Evolutionary conservation across 1,284 basidiomycete species (phyloP).

Genomic region (Ceratorhiza oryzae-sativae): DNA sequence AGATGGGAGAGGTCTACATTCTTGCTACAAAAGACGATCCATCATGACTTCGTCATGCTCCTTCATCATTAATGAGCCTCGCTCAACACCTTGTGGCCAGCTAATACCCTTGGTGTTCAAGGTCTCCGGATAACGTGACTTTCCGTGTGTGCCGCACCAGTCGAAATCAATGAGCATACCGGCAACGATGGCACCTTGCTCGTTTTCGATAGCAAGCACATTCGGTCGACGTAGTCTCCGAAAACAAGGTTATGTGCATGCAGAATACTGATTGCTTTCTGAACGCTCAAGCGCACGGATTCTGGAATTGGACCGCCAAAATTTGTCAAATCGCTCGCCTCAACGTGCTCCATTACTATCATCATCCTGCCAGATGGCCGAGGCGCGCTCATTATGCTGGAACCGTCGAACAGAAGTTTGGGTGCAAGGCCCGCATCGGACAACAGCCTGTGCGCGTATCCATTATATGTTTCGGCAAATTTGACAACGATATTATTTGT

Average conservation of each 20-base stretch:
- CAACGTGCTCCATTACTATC: slow-evolving; percentile 36
- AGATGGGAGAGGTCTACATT: too few relatives aligned
- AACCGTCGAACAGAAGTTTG: slow-evolving; percentile 31
- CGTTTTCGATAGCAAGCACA: slow-evolving; percentile 7
- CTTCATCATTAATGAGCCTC: slow-evolving; percentile 4
- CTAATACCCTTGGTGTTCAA: slow-evolving; percentile 8
- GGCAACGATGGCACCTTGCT: background rate
- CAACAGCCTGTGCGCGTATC: slow-evolving; percentile 36
- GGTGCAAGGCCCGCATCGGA: slow-evolving; percentile 40
- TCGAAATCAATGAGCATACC: slow-evolving; percentile 37
- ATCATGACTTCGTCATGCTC: slow-evolving; percentile 24
- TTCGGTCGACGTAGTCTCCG: slow-evolving; percentile 36
- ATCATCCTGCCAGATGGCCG: background rate
- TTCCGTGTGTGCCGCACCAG: slow-evolving; percentile 23
- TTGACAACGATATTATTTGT: slow-evolving; percentile 34
- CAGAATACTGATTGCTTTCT: slow-evolving; percentile 8
- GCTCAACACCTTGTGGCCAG: slow-evolving; percentile 8
- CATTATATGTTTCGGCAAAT: slow-evolving; percentile 39
- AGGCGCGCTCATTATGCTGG: background rate
- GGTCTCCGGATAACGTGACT: slow-evolving; percentile 13
- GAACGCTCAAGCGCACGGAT: background rate
- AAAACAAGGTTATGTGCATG: slow-evolving; percentile 22
- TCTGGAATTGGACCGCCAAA: background rate
- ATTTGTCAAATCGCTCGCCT: background rate
- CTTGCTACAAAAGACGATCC: too few relatives aligned